phyloP scores from a whole-genome alignment of 345 rosid species.

The Brassica incana region DNA sequence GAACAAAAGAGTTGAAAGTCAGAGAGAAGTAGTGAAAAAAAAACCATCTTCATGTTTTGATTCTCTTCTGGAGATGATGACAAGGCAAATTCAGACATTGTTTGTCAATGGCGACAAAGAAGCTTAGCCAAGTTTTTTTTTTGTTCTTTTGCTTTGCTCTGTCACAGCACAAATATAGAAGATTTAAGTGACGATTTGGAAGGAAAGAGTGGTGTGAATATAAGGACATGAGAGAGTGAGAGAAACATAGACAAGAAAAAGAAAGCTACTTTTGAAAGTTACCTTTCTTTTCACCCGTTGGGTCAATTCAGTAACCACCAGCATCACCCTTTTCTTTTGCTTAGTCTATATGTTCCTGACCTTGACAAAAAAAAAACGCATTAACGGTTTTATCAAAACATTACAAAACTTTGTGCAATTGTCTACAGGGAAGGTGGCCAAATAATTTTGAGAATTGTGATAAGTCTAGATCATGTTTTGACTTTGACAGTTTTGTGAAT shows the following conservation, averaged over 20 bases:
- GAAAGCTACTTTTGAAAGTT: conserved; percentile 48
- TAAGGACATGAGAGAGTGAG: conserved; percentile 34
- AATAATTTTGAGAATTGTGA: neutral
- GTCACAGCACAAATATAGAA: conserved; percentile 20
- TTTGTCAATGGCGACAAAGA: conserved; percentile 35
- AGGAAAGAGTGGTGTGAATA: conserved; percentile 61
- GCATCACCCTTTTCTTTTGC: conserved; percentile 14
- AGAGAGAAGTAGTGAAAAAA: conserved; percentile 53
- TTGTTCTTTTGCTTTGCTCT: conserved; percentile 24
- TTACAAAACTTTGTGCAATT: neutral
- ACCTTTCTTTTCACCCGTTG: conserved; percentile 37
- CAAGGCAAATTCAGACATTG: conserved; percentile 56
- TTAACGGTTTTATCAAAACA: conserved; percentile 9
- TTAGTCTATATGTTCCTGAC: conserved; percentile 1
- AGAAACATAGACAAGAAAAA: conserved; percentile 19
- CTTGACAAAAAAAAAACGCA: neutral
- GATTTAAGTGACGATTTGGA: conserved; percentile 28
- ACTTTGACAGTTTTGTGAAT: neutral
- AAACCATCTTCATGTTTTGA: conserved; percentile 40
- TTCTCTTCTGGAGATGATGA: conserved; percentile 36
- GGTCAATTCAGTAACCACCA: conserved; percentile 50
- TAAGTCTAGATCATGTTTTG: neutral
- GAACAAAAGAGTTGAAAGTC: conserved; percentile 51
- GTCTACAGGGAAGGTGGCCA: neutral
- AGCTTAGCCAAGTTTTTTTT: conserved; percentile 10